Base-by-base conservation (phyloP, 2,329 filamentous ascomycete species). In the Pseudogymnoascus sp. region DNA sequence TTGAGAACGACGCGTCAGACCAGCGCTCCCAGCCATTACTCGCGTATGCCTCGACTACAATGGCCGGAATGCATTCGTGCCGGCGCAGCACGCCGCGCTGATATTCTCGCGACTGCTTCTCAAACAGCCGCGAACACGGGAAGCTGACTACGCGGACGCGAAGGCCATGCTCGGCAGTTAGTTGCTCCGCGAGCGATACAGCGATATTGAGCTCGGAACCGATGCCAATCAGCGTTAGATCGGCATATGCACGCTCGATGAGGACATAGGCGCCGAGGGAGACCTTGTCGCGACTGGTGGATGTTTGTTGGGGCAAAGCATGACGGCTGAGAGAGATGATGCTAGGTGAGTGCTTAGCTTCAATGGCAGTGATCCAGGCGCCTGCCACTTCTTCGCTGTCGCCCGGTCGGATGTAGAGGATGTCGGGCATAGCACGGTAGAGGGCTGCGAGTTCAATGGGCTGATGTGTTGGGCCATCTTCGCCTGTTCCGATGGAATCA, bases 11-110 rank as follows among this genome's bases (percentile, higher is more conserved):
- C 0, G 82, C 82, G 68, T 84, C 78, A 0, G 82, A 82, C 66
- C 84, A 85, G 20, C 82, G 70, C 72, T 84, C 82, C 82, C 82
- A 85, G 0, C 82, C 81, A 62, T 80, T 80, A 1, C 77, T 75
- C 2, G 79, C 76, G 67, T 82, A 85, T 1, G 82, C 80, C 70
- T 87, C 84, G 41, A 87, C 81, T 4, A 84, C 80, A n/a, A 87
- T 79, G 1, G 75, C 71, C 0, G 80, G 79, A 2, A 76, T 72
- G 47, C 75, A 74, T 1, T 62, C 65, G 65, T 75, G 72, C 28
- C 74, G 72, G 50, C 71, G 71, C 50, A 84, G 71, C 1, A 79
- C 76, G 1, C 75, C 65, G 0, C 77, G 74, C 64, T 76, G 73
- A 63, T 82, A 82, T 62, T 75, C 74, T 3, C 71, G 64, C 1